phyloP scores from a whole-genome alignment of 192 early-diverging fungal genomes.

The Backusella morwellensis region DNA sequence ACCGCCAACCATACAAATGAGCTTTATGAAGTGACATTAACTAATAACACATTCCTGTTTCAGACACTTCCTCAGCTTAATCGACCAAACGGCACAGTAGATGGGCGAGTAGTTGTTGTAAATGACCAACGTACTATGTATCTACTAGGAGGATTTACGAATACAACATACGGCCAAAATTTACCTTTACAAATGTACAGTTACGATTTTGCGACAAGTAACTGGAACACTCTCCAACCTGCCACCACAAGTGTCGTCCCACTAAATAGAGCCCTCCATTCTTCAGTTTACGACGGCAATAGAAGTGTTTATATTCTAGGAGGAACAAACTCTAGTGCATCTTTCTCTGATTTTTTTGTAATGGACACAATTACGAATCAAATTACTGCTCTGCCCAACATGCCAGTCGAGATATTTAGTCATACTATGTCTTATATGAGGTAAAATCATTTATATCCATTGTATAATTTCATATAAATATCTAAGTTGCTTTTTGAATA shows the following conservation, averaged over 20 bases:
- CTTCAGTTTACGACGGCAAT: neutral
- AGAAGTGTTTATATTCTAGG: neutral
- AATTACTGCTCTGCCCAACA: neutral
- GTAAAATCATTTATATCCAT: neutral
- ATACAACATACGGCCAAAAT: neutral
- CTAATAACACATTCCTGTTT: neutral
- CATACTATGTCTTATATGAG: neutral
- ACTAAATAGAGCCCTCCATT: neutral
- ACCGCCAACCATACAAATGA: neutral
- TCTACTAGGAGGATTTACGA: neutral
- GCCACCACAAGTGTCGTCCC: neutral
- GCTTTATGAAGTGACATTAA: neutral
- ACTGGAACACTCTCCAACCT: neutral
- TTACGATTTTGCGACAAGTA: constrained; percentile 5
- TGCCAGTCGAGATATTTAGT: neutral
- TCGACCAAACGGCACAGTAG: neutral
- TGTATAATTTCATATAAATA: neutral
- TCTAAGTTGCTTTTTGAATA: neutral
- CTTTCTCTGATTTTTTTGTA: neutral
- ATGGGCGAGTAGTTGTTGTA: neutral
- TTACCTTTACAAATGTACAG: neutral
- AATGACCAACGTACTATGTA: neutral
- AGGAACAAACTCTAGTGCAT: neutral
- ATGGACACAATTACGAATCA: neutral
- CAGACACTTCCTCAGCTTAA: neutral